Evolutionary conservation across 78 protist species (phyloP).

Genomic region (Cavenderia fasciculata): DNA sequence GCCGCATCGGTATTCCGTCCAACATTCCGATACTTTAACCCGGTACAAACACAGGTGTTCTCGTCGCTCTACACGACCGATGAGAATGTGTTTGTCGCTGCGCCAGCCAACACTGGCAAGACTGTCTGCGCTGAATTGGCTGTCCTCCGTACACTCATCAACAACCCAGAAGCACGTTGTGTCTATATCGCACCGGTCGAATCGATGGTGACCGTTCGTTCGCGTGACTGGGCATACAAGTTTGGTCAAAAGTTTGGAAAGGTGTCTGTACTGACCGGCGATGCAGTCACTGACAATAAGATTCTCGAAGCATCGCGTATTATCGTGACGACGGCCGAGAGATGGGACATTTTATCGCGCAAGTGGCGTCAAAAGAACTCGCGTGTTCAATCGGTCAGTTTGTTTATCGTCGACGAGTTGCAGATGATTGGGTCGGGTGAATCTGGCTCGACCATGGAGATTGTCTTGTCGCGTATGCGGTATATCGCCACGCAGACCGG

Average conservation of each 20-base stretch:
- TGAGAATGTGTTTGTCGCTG: constrained; percentile 91
- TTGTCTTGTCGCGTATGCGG: constrained; percentile 93
- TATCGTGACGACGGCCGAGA: constrained; percentile 91
- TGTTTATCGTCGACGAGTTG: constrained; percentile 95
- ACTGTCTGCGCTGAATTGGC: constrained; percentile 98
- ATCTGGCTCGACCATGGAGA: constrained; percentile 91
- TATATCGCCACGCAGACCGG: constrained; percentile 86
- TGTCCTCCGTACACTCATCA: constrained; percentile 76
- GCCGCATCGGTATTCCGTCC: constrained; percentile 26
- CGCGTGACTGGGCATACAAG: constrained; percentile 62
- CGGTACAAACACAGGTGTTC: constrained; percentile 97
- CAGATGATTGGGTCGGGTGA: constrained; percentile 96
- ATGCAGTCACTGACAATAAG: constrained; percentile 90
- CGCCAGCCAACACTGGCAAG: constrained; percentile 98
- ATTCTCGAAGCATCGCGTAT: constrained; percentile 90
- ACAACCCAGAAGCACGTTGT: constrained; percentile 38
- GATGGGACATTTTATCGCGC: constrained; percentile 95
- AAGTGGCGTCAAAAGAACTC: constrained; percentile 92
- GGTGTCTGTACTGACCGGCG: constrained; percentile 96
- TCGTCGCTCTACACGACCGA: constrained; percentile 84
- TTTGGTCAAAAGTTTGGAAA: constrained; percentile 72
- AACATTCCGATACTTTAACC: constrained; percentile 83
- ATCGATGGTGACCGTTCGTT: constrained; percentile 49
- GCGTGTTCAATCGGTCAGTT: constrained; percentile 71
- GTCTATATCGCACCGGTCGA: constrained; percentile 84